phyloP scores from a whole-genome alignment of 2,329 filamentous ascomycete species.

The Diaporthe caulivora region DNA sequence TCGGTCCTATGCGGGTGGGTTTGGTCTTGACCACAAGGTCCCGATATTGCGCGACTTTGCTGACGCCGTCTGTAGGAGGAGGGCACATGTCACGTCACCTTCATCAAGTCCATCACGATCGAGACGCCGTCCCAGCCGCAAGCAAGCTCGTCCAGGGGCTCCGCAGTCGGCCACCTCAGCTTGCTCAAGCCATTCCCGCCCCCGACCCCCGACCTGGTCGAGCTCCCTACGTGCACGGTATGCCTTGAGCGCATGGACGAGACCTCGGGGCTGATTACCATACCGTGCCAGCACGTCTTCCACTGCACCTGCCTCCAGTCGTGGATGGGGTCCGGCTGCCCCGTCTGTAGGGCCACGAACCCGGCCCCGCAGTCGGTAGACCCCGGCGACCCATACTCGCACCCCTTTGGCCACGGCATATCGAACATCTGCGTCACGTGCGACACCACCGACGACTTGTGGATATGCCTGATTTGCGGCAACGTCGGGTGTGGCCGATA shows the following conservation, averaged over 20 bases:
- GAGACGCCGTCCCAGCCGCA: conserved; percentile 71
- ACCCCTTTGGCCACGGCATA: conserved; percentile 69
- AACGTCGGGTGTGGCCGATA: conserved; percentile 95
- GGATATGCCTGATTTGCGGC: conserved; percentile 96
- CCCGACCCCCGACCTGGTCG: conserved; percentile 84
- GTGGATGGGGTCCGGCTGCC: conserved; percentile 94
- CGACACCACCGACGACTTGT: conserved; percentile 84
- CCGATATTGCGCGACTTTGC: conserved; percentile 25
- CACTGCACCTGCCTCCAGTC: conserved; percentile 96
- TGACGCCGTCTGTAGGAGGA: conserved; percentile 72
- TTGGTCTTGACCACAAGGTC: conserved; percentile 40
- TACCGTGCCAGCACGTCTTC: conserved; percentile 97
- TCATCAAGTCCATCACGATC: conserved; percentile 92
- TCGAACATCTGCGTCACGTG: conserved; percentile 86
- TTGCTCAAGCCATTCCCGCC: conserved; percentile 72
- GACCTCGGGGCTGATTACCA: conserved; percentile 93
- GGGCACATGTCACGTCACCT: conserved; percentile 88
- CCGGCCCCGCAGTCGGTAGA: conserved; percentile 55
- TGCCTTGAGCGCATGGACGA: conserved; percentile 99
- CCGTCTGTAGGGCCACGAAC: conserved; percentile 90
- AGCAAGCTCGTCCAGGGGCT: conserved; percentile 42
- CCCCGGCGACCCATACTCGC: conserved; percentile 61
- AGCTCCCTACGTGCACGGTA: conserved; percentile 95
- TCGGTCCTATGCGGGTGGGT: conserved; percentile 87
- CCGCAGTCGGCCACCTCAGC: conserved; percentile 53